Base-by-base conservation (phyloP, 345 rosid species). In the Sisymbrium irio region DNA sequence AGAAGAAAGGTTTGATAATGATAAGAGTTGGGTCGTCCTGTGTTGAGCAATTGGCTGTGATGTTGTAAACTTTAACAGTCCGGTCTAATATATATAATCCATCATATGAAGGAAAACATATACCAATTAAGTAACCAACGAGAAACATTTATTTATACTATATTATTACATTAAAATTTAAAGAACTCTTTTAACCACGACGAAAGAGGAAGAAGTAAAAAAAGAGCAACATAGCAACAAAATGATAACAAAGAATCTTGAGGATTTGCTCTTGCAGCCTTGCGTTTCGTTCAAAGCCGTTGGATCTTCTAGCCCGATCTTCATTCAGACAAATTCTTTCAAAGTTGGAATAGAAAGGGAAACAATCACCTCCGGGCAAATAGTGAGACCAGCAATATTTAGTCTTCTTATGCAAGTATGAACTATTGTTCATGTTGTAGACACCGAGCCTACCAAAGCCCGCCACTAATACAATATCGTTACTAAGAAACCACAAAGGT, bases 291-390 rank as follows among this genome's bases (percentile, higher is more conserved):
- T 11, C 53, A 47, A 0, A 8, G 27, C 28, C 28, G 28, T 27
- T 27, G 28, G 28, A 27, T 27, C 4, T 27, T 2, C 28, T 27
- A 27, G 28, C 28, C 28, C 20, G 53, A 47, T 33, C 41, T 46
- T 15, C 28, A 7, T 15, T 12, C 47, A 73, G 47, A 44, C 11
- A 12, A 32, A 64, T 36, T 32, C 39, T 64, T 5, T 73, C 71
- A 35, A 40, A 63, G 45, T 73, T 22, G 2, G 77, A 62, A 22
- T 55, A 63, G 36, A 63, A 73, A 40, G 71, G 77, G 0, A 54
- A 27, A 62, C 36, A 54, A 53, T 6, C 9, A 10, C 33, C 11
- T 32, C 19, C 20, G 0, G 32, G 2, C 4, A 25, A 3, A 37
- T 59, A 18, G 19, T 4, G 41, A 56, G 19, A 15, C 9, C 10